Base-by-base conservation (phyloP, 2,329 filamentous ascomycete species). In the Diaporthe eres region DNA sequence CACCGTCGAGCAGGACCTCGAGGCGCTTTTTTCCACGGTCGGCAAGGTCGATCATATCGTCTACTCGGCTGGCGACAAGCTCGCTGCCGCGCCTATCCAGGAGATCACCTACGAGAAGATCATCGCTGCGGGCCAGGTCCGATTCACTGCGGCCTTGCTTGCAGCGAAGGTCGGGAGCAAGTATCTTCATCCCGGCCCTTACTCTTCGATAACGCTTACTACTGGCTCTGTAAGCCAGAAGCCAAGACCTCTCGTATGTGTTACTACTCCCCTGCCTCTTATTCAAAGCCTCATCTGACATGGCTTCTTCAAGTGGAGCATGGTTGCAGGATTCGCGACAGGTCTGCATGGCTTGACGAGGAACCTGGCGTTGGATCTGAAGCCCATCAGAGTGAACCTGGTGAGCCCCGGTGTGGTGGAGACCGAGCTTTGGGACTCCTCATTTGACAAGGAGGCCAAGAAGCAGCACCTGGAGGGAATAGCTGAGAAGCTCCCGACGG, bases 331-430 rank as follows among this genome's bases (percentile, higher is more conserved):
- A 2, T 89, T 87, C 71, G 87, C 86, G 0, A 86, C 88, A 0
- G 91, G 87, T 0, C 77, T 90, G 9, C 85, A 90, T 68, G 86
- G 88, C 4, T 85, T 93, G 80, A 85, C 86, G 2, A 85, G 89
- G 2, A 87, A 86, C 4, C 82, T 94, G 47, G 92, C 92, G 2
- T 79, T 93, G 44, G 92, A 94, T 79, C 80, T 94, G 74, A 88
- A 87, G 77, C 92, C 92, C 0, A 82, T 93, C 12, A 84, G 93
- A 2, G 91, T 93, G 37, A 94, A 94, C 80, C 80, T 88, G 0
- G 89, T 94, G 1, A 85, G 83, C 72, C 91, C 91, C 0, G 92
- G 92, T 0, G 84, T 85, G 0, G 85, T 90, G 0, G 81, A 86
- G 53, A 91, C 90, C 8, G 85, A 86, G 57, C 72, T 88, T 42